phyloP scores from a whole-genome alignment of 345 rosid species.

The Bruguiera sexangula region DNA sequence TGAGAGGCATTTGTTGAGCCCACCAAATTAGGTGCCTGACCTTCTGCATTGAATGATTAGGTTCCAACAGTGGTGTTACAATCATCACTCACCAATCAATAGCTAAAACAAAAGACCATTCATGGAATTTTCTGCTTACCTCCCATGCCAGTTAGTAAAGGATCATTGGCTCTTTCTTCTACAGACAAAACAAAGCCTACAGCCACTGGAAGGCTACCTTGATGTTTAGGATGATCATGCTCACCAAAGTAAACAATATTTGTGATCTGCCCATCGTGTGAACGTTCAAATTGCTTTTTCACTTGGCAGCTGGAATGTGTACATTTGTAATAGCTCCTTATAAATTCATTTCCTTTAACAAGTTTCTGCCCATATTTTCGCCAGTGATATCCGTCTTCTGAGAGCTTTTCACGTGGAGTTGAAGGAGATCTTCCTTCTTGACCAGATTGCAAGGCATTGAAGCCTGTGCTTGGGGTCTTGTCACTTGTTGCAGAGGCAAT shows the following conservation, averaged over 20 bases:
- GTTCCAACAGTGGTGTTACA: constrained; percentile 34
- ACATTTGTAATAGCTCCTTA: constrained; percentile 87
- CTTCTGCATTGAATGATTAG: constrained; percentile 42
- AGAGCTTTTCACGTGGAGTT: constrained; percentile 62
- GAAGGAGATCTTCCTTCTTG: constrained; percentile 54
- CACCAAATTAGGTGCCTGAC: constrained; percentile 30
- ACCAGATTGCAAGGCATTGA: constrained; percentile 33
- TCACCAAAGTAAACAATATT: constrained; percentile 66
- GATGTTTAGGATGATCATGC: constrained; percentile 78
- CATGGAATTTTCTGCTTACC: constrained; percentile 38
- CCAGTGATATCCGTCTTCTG: constrained; percentile 89
- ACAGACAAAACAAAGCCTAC: constrained; percentile 40
- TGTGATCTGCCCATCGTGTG: constrained; percentile 59
- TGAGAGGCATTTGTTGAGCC: constrained; percentile 38
- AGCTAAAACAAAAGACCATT: constrained; percentile 7
- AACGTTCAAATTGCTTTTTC: constrained; percentile 81
- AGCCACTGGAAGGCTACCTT: constrained; percentile 33
- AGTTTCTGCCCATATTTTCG: constrained; percentile 91
- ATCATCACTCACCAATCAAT: constrained; percentile 9
- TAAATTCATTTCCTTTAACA: constrained; percentile 86
- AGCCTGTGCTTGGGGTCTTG: constrained; percentile 29
- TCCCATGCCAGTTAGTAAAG: constrained; percentile 31
- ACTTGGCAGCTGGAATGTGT: constrained; percentile 75
- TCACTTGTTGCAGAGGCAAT: constrained; percentile 24
- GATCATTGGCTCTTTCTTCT: constrained; percentile 46